Conservation (phyloP, 305 asterid genomes). For the Fraxinus angustifolia region DNA sequence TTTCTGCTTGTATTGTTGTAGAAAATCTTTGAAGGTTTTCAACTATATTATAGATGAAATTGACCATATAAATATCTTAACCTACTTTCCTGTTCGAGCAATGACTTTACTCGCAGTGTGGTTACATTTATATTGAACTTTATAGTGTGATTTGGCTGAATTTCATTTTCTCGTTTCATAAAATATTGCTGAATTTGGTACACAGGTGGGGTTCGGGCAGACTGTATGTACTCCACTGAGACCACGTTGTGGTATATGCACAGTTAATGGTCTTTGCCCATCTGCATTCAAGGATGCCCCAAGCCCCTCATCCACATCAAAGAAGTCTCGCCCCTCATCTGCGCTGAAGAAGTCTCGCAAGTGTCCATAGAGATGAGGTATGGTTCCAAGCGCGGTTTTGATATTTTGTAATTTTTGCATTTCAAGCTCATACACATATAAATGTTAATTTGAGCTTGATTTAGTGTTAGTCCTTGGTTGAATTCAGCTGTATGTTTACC, state of each 20-base stretch:
- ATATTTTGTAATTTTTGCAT: neutral
- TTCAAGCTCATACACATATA: neutral
- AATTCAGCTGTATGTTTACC: neutral
- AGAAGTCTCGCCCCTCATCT: slow-evolving; percentile 22
- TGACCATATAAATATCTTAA: neutral
- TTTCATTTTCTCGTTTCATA: neutral
- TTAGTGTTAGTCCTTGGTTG: neutral
- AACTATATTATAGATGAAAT: neutral
- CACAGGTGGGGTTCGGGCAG: slow-evolving; percentile 95
- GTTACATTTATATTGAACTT: neutral
- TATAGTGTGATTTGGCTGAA: neutral
- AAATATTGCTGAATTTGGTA: neutral
- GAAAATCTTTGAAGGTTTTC: neutral
- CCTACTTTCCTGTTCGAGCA: neutral
- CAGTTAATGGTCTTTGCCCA: slow-evolving; percentile 64
- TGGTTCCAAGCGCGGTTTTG: neutral
- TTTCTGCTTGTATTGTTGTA: neutral
- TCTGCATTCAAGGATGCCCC: slow-evolving; percentile 74
- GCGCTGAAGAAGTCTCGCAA: neutral
- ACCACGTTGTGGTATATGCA: slow-evolving; percentile 76
- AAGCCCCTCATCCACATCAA: slow-evolving; percentile 48
- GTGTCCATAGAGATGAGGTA: slow-evolving; percentile 7
- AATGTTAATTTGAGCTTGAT: neutral
- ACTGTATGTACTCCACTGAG: slow-evolving; percentile 84
- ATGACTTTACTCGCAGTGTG: neutral